These are phyloP conservation scores for Sclerospora graminicola DNA, from an alignment of 352 stramenopile species.

Conservation along the genomic window DNA sequence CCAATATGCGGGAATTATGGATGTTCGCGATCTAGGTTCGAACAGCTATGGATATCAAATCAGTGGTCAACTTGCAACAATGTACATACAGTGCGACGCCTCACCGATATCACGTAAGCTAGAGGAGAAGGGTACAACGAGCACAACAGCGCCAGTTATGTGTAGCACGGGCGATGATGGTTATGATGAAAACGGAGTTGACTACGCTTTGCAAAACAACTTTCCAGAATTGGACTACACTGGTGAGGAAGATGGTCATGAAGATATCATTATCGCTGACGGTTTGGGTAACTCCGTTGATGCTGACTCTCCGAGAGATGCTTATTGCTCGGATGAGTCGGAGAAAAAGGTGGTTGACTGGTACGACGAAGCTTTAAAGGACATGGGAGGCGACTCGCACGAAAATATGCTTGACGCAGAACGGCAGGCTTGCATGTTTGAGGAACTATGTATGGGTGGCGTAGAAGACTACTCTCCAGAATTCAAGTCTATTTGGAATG, in stretches of 20 bases:
- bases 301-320: conserved; percentile 20
- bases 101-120: conserved; percentile 4
- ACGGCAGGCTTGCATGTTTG: conserved; percentile 39
- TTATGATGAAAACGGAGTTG: too few species aligned
- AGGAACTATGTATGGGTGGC: conserved; percentile 41
- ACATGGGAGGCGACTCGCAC: conserved; percentile 20
- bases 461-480: conserved; percentile 24
- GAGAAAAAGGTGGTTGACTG: conserved; percentile 23
- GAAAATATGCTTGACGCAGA: conserved; percentile 37
- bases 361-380: conserved; percentile 25
- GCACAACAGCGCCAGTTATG: too few species aligned
- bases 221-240: too few species aligned
- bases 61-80: conserved; percentile 26
- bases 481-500: conserved; percentile 37
- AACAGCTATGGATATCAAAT: conserved; percentile 53
- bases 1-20: conserved; percentile 35
- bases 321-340: conserved; percentile 7
- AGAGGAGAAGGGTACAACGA: not conserved
- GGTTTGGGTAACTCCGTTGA: not conserved
- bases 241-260: too few species aligned
- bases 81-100: conserved; percentile 35
- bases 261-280: too few species aligned
- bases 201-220: too few species aligned
- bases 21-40: conserved; percentile 29
- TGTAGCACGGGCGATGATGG: not conserved